phyloP scores from a whole-genome alignment of 2,329 filamentous ascomycete genomes.

The Colletotrichum karsti region DNA sequence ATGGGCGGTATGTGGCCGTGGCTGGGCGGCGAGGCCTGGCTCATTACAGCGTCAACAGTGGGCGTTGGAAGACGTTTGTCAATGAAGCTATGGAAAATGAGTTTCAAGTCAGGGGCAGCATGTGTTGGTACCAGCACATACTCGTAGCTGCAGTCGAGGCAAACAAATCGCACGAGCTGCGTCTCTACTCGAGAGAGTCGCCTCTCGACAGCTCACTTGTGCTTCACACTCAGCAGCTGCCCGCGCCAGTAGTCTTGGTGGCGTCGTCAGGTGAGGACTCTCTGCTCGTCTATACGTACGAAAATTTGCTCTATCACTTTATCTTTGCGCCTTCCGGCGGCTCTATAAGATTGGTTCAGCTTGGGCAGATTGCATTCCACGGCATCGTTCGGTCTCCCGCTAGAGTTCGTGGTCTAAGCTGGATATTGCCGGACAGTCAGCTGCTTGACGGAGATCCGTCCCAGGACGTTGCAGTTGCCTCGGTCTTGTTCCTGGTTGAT shows the following conservation, averaged over 20 bases:
- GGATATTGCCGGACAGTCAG: slow-evolving; percentile 93
- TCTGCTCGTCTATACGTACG: slow-evolving; percentile 94
- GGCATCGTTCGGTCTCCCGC: slow-evolving; percentile 95
- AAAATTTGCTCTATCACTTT: slow-evolving; percentile 95
- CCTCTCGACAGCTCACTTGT: slow-evolving; percentile 77
- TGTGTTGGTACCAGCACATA: slow-evolving; percentile 99
- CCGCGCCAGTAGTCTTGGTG: slow-evolving; percentile 88
- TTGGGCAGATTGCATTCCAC: slow-evolving; percentile 98
- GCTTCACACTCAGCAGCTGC: slow-evolving; percentile 80
- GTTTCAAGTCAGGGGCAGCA: slow-evolving; percentile 91
- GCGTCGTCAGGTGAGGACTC: slow-evolving; percentile 93
- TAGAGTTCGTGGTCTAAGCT: slow-evolving; percentile 90
- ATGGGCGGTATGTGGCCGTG: slow-evolving; percentile 95
- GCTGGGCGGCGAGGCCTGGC: slow-evolving; percentile 91
- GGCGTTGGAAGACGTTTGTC: slow-evolving; percentile 94
- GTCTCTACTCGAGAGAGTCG: slow-evolving; percentile 91
- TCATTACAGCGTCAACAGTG: slow-evolving; percentile 94
- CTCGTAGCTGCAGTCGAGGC: slow-evolving; percentile 93
- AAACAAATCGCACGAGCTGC: slow-evolving; percentile 82
- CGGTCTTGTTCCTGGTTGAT: slow-evolving; percentile 95
- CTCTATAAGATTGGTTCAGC: slow-evolving; percentile 81
- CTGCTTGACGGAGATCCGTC: slow-evolving; percentile 91
- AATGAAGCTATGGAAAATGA: slow-evolving; percentile 85
- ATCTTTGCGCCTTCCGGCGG: slow-evolving; percentile 80
- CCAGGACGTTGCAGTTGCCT: slow-evolving; percentile 92